Evolutionary conservation across 1,139 yeast genomes (phyloP).

Genomic region (Geotrichum restrictum): DNA sequence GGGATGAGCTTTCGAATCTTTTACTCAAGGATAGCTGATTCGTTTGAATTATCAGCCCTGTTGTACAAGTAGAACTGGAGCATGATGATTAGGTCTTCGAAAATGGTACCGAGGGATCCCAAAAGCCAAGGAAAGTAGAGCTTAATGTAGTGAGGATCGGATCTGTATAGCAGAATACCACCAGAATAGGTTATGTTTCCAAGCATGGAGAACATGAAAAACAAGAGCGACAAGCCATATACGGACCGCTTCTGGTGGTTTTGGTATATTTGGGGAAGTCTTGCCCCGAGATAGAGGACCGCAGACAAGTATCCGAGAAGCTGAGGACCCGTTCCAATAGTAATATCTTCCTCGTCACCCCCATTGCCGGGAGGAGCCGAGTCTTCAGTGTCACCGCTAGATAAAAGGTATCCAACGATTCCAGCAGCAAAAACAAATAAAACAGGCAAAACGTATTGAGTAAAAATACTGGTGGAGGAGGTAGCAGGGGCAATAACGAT

Average conservation of each 20-base stretch:
- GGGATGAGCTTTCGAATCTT: too few species aligned
- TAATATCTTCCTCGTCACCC: slow-evolving; percentile 29
- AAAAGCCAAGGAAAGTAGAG: slow-evolving; percentile 70
- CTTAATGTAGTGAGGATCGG: slow-evolving; percentile 55
- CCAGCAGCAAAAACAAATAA: slow-evolving; percentile 69
- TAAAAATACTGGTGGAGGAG: slow-evolving; percentile 30
- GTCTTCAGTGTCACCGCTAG: slow-evolving; percentile 32
- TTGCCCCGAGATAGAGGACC: slow-evolving; percentile 63
- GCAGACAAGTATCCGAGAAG: slow-evolving; percentile 71
- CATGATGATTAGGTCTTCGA: slow-evolving; percentile 62
- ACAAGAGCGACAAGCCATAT: slow-evolving; percentile 67
- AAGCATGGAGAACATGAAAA: slow-evolving; percentile 67
- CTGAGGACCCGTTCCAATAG: slow-evolving; percentile 57
- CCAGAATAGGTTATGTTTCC: slow-evolving; percentile 77
- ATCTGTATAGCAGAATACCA: slow-evolving; percentile 64
- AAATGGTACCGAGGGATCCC: slow-evolving; percentile 70
- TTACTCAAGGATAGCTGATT: slow-evolving; percentile 17
- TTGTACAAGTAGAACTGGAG: slow-evolving; percentile 61
- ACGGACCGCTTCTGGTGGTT: slow-evolving; percentile 67
- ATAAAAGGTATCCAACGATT: slow-evolving; percentile 53
- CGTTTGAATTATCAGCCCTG: slow-evolving; percentile 25
- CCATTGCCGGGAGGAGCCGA: background rate
- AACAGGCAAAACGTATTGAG: slow-evolving; percentile 56
- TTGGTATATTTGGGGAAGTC: slow-evolving; percentile 75
- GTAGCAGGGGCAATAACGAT: slow-evolving; percentile 25